Conservation (phyloP, 208 protist species). For the Tritrichomonas foetus region DNA sequence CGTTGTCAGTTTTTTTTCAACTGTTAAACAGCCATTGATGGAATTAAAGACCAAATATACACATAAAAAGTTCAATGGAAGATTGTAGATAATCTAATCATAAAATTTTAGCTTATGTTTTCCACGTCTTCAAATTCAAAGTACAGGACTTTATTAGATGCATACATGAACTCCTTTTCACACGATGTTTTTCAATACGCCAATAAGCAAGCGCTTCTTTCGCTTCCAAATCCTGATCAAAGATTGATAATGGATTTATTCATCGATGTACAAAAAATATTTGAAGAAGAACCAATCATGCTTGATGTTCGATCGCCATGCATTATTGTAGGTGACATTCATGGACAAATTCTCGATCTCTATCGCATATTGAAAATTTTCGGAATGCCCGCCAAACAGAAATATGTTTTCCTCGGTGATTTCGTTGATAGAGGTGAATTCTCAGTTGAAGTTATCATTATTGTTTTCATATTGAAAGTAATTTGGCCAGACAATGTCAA, state of each 20-base stretch:
- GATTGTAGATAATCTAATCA: too few species aligned
- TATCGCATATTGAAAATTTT: background rate
- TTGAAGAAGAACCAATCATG: background rate
- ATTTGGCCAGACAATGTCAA: background rate
- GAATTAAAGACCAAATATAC: too few species aligned
- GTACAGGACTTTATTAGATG: too few species aligned
- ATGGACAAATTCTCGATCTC: conserved; percentile 42
- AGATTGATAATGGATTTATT: background rate
- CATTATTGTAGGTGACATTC: conserved; percentile 2
- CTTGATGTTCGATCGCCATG: background rate
- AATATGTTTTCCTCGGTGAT: conserved; percentile 39
- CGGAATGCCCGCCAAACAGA: background rate
- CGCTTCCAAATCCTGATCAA: too few species aligned
- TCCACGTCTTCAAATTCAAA: too few species aligned
- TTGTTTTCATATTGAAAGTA: conserved; percentile 37
- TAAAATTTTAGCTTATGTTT: too few species aligned
- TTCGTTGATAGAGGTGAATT: conserved; percentile 40
- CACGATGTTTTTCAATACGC: too few species aligned
- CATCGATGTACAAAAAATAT: background rate
- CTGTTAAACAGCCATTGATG: too few species aligned
- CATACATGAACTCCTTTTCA: too few species aligned
- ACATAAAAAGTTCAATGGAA: too few species aligned
- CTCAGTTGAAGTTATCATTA: background rate
- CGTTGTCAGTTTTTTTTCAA: too few species aligned
- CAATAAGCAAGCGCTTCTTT: too few species aligned